Evolutionary conservation across 2,329 filamentous ascomycete species (phyloP).

Genomic region (Venturia pyrina): DNA sequence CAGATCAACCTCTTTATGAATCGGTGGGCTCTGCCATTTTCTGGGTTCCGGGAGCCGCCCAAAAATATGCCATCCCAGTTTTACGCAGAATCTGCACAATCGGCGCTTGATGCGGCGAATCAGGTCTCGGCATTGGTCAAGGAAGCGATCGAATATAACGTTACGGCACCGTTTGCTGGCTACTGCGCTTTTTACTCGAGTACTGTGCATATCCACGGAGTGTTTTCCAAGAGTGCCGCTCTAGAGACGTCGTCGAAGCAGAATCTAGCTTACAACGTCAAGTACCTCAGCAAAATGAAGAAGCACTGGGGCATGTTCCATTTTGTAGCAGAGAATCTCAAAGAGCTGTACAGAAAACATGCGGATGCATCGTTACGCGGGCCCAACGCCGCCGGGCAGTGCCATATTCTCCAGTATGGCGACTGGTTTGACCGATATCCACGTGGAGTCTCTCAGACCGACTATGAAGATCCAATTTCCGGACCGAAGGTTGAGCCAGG

Average conservation of each 20-base stretch:
- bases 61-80: slow-evolving; percentile 70
- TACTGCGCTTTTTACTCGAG: slow-evolving; percentile 92
- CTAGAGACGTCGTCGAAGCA: slow-evolving; percentile 71
- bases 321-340: slow-evolving; percentile 87
- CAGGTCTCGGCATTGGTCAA: slow-evolving; percentile 76
- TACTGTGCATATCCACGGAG: slow-evolving; percentile 86
- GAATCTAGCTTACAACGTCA: slow-evolving; percentile 78
- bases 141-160: slow-evolving; percentile 67
- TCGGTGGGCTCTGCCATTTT: slow-evolving; percentile 69
- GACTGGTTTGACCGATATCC: slow-evolving; percentile 97
- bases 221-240: slow-evolving; percentile 72
- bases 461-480: slow-evolving; percentile 71
- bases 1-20: slow-evolving; percentile 88
- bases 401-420: slow-evolving; percentile 78
- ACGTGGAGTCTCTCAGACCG: slow-evolving; percentile 74
- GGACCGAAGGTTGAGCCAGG: slow-evolving; percentile 67
- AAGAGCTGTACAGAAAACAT: slow-evolving; percentile 76
- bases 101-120: slow-evolving; percentile 74
- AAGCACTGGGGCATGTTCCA: slow-evolving; percentile 98
- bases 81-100: slow-evolving; percentile 61
- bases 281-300: slow-evolving; percentile 89
- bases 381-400: slow-evolving; percentile 28
- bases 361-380: slow-evolving; percentile 71
- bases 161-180: slow-evolving; percentile 85
- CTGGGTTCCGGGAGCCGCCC: slow-evolving; percentile 48